Conservation (phyloP, 2,329 filamentous ascomycete species). For the Colletotrichum melonis region DNA sequence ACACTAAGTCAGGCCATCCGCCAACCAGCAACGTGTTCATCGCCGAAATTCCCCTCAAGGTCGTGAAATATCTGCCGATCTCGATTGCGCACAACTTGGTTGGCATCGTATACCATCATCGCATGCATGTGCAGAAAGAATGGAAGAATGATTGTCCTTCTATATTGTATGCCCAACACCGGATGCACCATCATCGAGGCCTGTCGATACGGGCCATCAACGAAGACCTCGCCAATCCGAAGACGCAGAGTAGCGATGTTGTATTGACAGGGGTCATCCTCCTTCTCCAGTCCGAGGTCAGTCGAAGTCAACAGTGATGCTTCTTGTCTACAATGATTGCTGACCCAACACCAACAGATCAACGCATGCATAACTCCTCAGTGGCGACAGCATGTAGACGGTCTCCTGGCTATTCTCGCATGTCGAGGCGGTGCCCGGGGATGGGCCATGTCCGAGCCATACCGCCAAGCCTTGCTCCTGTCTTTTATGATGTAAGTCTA, state of each 20-base stretch:
- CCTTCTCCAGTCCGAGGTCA: slow-evolving; percentile 29
- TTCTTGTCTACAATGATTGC: not conserved
- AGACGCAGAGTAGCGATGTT: slow-evolving; percentile 15
- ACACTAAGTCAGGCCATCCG: slow-evolving; percentile 38
- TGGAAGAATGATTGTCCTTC: slow-evolving; percentile 24
- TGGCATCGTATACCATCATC: slow-evolving; percentile 24
- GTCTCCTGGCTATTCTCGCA: slow-evolving; percentile 29
- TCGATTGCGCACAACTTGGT: slow-evolving; percentile 31
- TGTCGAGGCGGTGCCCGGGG: slow-evolving; percentile 18
- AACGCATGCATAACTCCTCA: slow-evolving; percentile 26
- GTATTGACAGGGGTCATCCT: slow-evolving; percentile 32
- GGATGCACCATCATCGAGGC: slow-evolving; percentile 33
- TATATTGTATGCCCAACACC: slow-evolving; percentile 16
- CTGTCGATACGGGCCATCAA: slow-evolving; percentile 34
- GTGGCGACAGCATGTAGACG: slow-evolving; percentile 34
- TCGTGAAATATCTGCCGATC: slow-evolving; percentile 16
- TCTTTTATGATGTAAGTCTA: slow-evolving; percentile 21
- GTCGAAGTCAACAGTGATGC: not conserved
- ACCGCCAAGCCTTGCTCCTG: not conserved
- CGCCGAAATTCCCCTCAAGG: slow-evolving; percentile 41
- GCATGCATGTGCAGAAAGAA: slow-evolving; percentile 26
- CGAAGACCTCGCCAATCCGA: slow-evolving; percentile 30
- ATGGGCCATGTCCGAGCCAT: slow-evolving; percentile 6
- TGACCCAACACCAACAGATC: slow-evolving; percentile 7
- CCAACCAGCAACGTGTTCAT: slow-evolving; percentile 38